A percentile compares a stretch with the other conserved stretches of the same genome.
phyloP scores from a whole-genome alignment of 768 basidiomycete genomes.

The Vararia minispora region DNA sequence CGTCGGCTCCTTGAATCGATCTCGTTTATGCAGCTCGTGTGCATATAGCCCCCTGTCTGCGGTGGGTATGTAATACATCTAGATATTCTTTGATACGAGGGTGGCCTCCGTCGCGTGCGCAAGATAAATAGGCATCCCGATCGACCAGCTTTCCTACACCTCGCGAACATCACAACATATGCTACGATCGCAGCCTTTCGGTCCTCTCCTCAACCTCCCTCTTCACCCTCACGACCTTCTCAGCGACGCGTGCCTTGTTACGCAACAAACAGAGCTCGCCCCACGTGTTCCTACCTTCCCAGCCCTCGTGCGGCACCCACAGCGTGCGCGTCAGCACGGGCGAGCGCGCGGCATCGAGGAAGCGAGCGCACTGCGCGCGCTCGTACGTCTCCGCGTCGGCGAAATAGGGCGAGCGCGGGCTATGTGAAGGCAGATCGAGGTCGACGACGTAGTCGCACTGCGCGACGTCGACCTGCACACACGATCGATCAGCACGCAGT shows the following conservation, averaged over 20 bases:
- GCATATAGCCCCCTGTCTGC: too few relatives aligned
- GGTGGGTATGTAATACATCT: too few relatives aligned
- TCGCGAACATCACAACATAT: too few relatives aligned
- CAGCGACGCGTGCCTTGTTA: too few relatives aligned
- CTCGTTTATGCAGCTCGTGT: too few relatives aligned
- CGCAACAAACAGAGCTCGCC: constrained; percentile 88
- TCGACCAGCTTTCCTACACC: too few relatives aligned
- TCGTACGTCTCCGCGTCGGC: constrained; percentile 64
- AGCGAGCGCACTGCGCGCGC: constrained; percentile 65
- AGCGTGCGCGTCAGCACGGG: constrained; percentile 61
- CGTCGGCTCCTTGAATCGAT: too few relatives aligned
- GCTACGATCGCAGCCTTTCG: too few relatives aligned
- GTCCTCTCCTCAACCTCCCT: constrained; percentile 16
- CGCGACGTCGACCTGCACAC: constrained; percentile 47
- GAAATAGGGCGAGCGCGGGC: constrained; percentile 84
- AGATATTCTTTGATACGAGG: too few relatives aligned
- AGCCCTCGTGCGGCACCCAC: constrained; percentile 65
- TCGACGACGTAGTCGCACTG: constrained; percentile 89
- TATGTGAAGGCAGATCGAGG: constrained; percentile 69
- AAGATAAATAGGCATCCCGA: too few relatives aligned
- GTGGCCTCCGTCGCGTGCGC: too few relatives aligned
- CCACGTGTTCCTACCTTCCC: constrained; percentile 62
- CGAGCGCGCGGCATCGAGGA: constrained; percentile 76
- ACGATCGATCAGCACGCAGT: neutral
- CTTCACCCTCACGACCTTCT: constrained; percentile 20